Percentiles rank a stretch among this genome's conserved stretches.
Evolutionary conservation across 1,284 basidiomycete species (phyloP).

Genomic region (Ganoderma multipileum): DNA sequence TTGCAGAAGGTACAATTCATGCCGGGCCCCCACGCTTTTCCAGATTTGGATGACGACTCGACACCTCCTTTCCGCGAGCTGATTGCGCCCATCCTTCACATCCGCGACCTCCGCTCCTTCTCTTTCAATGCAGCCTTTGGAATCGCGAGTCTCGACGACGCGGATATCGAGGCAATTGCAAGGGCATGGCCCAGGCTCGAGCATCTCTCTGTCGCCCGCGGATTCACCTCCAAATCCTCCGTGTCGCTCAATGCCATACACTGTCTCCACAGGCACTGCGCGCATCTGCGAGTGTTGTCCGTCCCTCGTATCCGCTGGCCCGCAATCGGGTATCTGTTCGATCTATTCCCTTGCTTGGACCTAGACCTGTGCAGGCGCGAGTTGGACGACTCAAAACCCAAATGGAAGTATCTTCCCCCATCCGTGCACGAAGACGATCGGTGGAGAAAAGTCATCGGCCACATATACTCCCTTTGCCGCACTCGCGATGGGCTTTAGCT

Average conservation of each 20-base stretch:
- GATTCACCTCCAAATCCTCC: not conserved
- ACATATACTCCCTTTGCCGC: not conserved
- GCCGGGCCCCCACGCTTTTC: not conserved
- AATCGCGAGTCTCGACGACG: not conserved
- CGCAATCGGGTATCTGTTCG: not conserved
- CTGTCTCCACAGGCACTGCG: not conserved
- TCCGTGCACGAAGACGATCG: not conserved
- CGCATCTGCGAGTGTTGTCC: not conserved
- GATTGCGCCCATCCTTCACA: not conserved
- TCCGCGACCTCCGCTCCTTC: not conserved
- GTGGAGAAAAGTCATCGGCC: not conserved
- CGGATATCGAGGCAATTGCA: not conserved
- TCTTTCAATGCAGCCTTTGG: not conserved
- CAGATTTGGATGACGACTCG: not conserved
- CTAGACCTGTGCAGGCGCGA: not conserved
- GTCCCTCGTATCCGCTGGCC: not conserved
- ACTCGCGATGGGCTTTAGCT: not conserved
- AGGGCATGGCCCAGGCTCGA: not conserved
- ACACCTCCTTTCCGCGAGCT: not conserved
- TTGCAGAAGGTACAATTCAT: not conserved
- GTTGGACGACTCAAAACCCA: not conserved
- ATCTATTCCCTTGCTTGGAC: not conserved
- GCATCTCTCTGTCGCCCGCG: not conserved
- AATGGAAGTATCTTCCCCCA: not conserved
- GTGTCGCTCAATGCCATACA: not conserved